Evolutionary conservation across 352 stramenopile genomes (phyloP).

Genomic region (Albugo candida): DNA sequence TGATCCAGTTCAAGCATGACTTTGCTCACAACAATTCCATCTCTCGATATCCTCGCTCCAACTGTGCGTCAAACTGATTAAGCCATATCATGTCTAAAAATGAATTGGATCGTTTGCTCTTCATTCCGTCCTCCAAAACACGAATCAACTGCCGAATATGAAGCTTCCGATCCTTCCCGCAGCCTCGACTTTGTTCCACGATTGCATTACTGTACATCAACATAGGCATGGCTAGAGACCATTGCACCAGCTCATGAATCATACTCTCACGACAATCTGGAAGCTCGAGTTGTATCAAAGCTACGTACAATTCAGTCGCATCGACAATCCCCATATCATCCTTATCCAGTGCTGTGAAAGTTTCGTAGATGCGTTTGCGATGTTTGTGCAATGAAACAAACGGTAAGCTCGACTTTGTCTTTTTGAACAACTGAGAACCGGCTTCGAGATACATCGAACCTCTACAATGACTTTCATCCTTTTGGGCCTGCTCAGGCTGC

Average conservation of each 20-base stretch:
- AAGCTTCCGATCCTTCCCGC: constrained; percentile 5
- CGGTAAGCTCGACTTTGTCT: constrained; percentile 19
- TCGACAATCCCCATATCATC: constrained; percentile 19
- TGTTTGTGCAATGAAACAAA: constrained; percentile 25
- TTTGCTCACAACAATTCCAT: constrained; percentile 36
- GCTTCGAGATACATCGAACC: background rate
- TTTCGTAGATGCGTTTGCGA: constrained; percentile 42
- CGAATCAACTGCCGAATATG: constrained; percentile 27
- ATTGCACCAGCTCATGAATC: constrained; percentile 26
- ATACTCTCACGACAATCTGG: constrained; percentile 25
- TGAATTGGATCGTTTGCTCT: constrained; percentile 21
- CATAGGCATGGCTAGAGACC: constrained; percentile 7
- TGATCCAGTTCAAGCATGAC: constrained; percentile 5
- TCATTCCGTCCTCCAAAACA: constrained; percentile 32
- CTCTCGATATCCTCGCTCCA: constrained; percentile 46
- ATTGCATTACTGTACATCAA: background rate
- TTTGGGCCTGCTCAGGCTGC: constrained; percentile 49
- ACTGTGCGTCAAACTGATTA: constrained; percentile 56
- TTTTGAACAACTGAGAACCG: background rate
- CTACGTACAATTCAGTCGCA: constrained; percentile 21
- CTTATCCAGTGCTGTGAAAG: constrained; percentile 24
- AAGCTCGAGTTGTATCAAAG: constrained; percentile 24
- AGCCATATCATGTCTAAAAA: constrained; percentile 69
- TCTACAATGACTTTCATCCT: constrained; percentile 11
- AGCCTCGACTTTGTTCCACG: no score